Base-by-base conservation (phyloP, 176 grass and related monocot species). In the Oryza glumipatula region DNA sequence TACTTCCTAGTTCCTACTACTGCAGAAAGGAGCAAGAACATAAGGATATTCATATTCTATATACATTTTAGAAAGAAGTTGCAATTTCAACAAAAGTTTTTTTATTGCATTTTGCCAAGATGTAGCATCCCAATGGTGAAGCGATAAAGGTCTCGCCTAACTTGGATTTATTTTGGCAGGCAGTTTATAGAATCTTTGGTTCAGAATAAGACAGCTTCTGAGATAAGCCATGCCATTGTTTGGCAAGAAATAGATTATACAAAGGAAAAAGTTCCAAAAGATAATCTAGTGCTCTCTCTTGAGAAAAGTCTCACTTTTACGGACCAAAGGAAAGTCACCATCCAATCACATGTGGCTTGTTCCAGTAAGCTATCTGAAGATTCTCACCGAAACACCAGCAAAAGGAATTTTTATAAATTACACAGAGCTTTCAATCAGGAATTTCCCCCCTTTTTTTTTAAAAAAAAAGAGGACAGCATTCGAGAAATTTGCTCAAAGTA, bases 301-400 rank as follows among this genome's bases (percentile, higher is more conserved):
- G 4, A 46, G 44, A 54, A 76, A 89, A 63, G 58, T 44, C 17
- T 41, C 3, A 9, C 52, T 9, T 73, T 38, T 80, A 54, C 52
- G 61, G 21, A 56, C 19, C 28, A 24, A 41, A 41, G 54, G 73
- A 35, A 71, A 66, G 54, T 30, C 56, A 54, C 66, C 52, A 35
- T 24, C 71, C 11, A 66, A 43, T 52, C 67, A 74, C 67, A n/a
- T 52, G 80, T 67, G 66, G 13, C 77, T 76, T 72, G 14, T 72
- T 78, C 56, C 73, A 68, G 36, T 22, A 78, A 84, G 73, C 78
- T 49, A 86, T 47, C 67, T 60, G 44, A 82, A 81, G 24, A 35
- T 64, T 82, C 73, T 85, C 23, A 65, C 52, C 1, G 24, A 14
- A 81, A 32, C 9, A 6, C 10, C 9, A 65, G 54, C 52, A 43